A percentile compares a stretch with the other conserved stretches of the same genome.
These are phyloP conservation scores for Boletus nobilissimus DNA, from an alignment of 1,284 basidiomycete genomes.

Conservation along the genomic window DNA sequence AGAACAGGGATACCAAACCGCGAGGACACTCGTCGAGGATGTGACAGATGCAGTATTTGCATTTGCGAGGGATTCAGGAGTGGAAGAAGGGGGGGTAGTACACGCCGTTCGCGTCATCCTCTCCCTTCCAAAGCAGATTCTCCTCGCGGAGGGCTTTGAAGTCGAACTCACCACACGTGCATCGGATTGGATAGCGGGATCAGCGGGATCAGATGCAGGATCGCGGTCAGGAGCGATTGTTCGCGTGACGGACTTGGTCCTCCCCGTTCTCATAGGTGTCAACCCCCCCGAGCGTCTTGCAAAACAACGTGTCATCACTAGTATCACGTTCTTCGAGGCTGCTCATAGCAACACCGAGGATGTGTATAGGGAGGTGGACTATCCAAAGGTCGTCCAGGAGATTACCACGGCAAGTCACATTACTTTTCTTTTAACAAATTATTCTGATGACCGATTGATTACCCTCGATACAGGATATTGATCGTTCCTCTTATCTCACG, in stretches of 20 bases:
- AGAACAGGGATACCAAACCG: constrained; percentile 31
- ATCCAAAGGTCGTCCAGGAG: constrained; percentile 47
- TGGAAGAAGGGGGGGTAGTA: constrained; percentile 35
- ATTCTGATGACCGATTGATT: not conserved
- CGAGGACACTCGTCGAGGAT: constrained; percentile 47
- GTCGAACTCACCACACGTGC: constrained; percentile 30
- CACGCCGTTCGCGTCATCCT: constrained; percentile 51
- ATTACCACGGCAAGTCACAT: constrained; percentile 46
- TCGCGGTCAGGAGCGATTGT: constrained; percentile 42
- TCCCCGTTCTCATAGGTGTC: constrained; percentile 61
- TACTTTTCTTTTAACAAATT: not conserved
- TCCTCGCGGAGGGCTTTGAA: constrained; percentile 49
- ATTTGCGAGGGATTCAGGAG: constrained; percentile 32
- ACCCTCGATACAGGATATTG: constrained; percentile 48
- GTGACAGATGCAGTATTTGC: constrained; percentile 49
- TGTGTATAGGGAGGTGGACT: constrained; percentile 42
- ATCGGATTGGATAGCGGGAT: not conserved
- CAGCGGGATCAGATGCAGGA: not conserved
- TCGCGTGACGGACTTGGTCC: constrained; percentile 49
- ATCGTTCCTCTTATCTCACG: constrained; percentile 56
- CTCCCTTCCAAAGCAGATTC: constrained; percentile 54
- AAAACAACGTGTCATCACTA: constrained; percentile 59
- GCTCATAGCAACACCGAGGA: not conserved
- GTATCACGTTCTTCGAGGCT: constrained; percentile 52
- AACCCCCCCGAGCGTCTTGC: constrained; percentile 62